Base-by-base conservation (phyloP, 2,329 filamentous ascomycete species). In the Aspergillus alliaceus region DNA sequence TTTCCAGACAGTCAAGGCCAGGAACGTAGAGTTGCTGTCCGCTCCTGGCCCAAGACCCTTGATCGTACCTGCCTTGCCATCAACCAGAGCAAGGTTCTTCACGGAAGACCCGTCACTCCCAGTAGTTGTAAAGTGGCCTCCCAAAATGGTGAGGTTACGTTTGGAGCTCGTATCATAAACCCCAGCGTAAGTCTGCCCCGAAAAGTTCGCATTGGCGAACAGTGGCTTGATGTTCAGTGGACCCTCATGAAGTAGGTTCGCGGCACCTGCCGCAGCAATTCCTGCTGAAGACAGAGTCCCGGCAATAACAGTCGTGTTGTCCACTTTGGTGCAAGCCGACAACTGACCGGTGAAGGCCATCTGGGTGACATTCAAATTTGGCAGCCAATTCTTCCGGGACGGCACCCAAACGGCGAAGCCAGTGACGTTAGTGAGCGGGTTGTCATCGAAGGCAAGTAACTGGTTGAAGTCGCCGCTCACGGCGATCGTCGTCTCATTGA, bases 391-490 rank as follows among this genome's bases (percentile, higher is more conserved):
- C 57, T 82, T 83, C 60, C 84, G 81, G 3, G 92, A 96, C 3
- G 90, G 90, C 7, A 98, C 88, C 95, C 95, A 99, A 35, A 98
- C 81, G 14, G 91, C 93, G 67, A 99, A 91, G 2, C 93, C 92
- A 51, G 85, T 75, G 0, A 87, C 89, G 8, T 82, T 67, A 27
- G 87, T 81, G 9, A 86, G 83, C 6, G 81, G 73, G 63, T 87
- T 87, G 61, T 80, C 80, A 34, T 79, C 64, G 65, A 91, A 93
- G 0, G 82, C 84, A 27, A 88, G 82, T 59, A 96, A 85, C 53
- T 86, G 79, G 15, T 84, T 82, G 72, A 99, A 99, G 58, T 86
- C 81, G 6, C 95, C 95, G 49, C 87, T 93, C 58, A 99, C 80
- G 1, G 89, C 86, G 60, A 98, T 83, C 22, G 89, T 90, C 12